phyloP scores from a whole-genome alignment of 225 moss, liverwort and hornwort genomes.

The Bryoerythrophyllum caledonicum region DNA sequence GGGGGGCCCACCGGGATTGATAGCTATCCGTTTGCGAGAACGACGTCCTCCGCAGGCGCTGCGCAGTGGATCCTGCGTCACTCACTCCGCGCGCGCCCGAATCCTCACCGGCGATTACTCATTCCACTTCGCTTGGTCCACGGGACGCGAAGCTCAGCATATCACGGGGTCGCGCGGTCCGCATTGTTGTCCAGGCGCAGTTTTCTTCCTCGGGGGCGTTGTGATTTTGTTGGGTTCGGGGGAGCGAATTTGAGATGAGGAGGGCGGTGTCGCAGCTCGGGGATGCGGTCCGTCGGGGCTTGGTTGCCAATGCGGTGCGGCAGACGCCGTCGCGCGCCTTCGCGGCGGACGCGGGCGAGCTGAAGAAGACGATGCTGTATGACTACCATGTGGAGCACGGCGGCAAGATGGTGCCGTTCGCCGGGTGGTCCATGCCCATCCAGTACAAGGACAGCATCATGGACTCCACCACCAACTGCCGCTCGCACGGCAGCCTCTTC shows the following conservation, averaged over 20 bases:
- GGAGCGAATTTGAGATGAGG: slow-evolving; percentile 34
- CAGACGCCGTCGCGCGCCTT: slow-evolving; percentile 42
- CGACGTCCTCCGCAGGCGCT: not conserved
- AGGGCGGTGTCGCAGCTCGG: slow-evolving; percentile 53
- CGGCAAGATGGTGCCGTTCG: slow-evolving; percentile 98
- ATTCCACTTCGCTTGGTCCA: not conserved
- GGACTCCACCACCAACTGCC: slow-evolving; percentile 91
- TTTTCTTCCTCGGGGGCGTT: rapidly evolving
- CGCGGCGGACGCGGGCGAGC: slow-evolving; percentile 56
- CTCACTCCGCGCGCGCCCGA: not conserved
- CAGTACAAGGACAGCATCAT: slow-evolving; percentile 99
- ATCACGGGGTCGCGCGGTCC: no score
- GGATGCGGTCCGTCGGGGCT: slow-evolving; percentile 33
- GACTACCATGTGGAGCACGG: slow-evolving; percentile 92
- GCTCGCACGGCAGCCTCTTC: slow-evolving; percentile 79
- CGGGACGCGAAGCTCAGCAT: no score
- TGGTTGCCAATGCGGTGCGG: slow-evolving; percentile 25
- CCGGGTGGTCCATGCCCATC: slow-evolving; percentile 98
- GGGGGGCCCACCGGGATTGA: not conserved
- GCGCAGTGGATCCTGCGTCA: not conserved
- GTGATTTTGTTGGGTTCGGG: not conserved
- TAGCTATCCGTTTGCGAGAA: slow-evolving; percentile 17
- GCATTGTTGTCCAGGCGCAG: no score
- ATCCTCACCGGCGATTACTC: not conserved
- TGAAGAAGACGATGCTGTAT: slow-evolving; percentile 88